Percentiles rank a stretch among this genome's conserved stretches.
These are phyloP conservation scores for Cladosporium phlei DNA, from an alignment of 2,329 filamentous ascomycete species.

Conservation along the genomic window DNA sequence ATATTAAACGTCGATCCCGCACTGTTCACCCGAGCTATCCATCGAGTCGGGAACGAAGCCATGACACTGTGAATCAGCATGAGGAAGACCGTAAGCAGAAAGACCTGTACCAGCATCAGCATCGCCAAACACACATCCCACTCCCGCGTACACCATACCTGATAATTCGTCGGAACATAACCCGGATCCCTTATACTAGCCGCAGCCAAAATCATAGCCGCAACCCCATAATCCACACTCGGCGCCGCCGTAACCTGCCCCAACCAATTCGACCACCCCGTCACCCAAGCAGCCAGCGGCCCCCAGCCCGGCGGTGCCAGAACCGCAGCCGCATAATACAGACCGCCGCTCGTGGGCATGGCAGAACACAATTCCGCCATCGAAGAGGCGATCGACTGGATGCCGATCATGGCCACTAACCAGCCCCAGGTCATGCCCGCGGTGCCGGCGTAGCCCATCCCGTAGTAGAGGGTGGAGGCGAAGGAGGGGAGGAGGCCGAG, in stretches of 20 bases:
- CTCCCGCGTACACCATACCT: conserved; percentile 29
- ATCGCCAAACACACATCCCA: not conserved
- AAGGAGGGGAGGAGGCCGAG: conserved; percentile 67
- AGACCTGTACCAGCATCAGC: conserved; percentile 39
- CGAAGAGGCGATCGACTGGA: conserved; percentile 62
- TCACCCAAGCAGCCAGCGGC: conserved; percentile 63
- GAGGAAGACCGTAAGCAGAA: conserved; percentile 61
- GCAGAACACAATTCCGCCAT: conserved; percentile 54
- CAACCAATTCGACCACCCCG: conserved; percentile 67
- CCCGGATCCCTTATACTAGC: conserved; percentile 62
- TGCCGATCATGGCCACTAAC: conserved; percentile 67
- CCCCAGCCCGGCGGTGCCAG: conserved; percentile 63
- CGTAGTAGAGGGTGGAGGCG: conserved; percentile 67
- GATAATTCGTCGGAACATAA: conserved; percentile 62
- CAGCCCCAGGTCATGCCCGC: conserved; percentile 68
- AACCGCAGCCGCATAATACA: conserved; percentile 71
- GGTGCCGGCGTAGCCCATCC: conserved; percentile 50
- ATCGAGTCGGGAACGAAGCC: conserved; percentile 65
- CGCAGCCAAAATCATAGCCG: conserved; percentile 67
- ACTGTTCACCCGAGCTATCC: conserved; percentile 66
- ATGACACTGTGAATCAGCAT: conserved; percentile 65
- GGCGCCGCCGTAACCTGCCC: conserved; percentile 63
- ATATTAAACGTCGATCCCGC: conserved; percentile 68
- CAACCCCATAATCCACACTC: conserved; percentile 61
- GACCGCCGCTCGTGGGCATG: conserved; percentile 66